phyloP scores from a whole-genome alignment of 495 filamentous ascomycete species.

The Glutinoglossum americanum region DNA sequence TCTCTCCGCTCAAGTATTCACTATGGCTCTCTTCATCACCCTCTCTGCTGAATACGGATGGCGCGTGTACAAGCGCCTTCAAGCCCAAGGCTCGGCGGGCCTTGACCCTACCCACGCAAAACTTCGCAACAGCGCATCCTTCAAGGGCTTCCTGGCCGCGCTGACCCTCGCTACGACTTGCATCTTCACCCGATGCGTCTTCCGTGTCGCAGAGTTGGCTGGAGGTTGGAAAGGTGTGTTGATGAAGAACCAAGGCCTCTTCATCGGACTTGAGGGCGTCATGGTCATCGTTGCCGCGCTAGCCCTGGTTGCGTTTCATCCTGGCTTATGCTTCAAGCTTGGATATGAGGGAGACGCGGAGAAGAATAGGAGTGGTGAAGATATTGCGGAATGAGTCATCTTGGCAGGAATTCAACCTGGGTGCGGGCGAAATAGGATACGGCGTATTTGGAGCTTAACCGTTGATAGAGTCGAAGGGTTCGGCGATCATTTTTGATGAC shows the following conservation, averaged over 20 bases:
- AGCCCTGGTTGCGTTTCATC: not conserved
- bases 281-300: not conserved
- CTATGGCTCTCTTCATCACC: constrained; percentile 28
- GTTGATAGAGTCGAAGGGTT: too few relatives aligned
- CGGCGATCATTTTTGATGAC: too few relatives aligned
- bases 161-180: constrained; percentile 29
- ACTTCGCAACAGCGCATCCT: not conserved
- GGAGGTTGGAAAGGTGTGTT: constrained; percentile 36
- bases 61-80: constrained; percentile 14
- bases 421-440: too few relatives aligned
- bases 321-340: not conserved
- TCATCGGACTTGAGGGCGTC: constrained; percentile 47
- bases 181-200: constrained; percentile 41
- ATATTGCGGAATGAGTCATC: not conserved
- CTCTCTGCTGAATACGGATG: constrained; percentile 29
- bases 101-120: not conserved
- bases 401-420: too few relatives aligned
- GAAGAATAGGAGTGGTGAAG: not conserved
- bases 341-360: not conserved
- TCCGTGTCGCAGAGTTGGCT: constrained; percentile 41
- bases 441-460: too few relatives aligned
- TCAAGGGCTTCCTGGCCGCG: constrained; percentile 2
- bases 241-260: constrained; percentile 35
- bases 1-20: constrained; percentile 33
- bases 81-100: not conserved